These are phyloP conservation scores for Ambrosia hybrid DNA, from an alignment of 140 eudicot genomes.

Conservation along the genomic window DNA sequence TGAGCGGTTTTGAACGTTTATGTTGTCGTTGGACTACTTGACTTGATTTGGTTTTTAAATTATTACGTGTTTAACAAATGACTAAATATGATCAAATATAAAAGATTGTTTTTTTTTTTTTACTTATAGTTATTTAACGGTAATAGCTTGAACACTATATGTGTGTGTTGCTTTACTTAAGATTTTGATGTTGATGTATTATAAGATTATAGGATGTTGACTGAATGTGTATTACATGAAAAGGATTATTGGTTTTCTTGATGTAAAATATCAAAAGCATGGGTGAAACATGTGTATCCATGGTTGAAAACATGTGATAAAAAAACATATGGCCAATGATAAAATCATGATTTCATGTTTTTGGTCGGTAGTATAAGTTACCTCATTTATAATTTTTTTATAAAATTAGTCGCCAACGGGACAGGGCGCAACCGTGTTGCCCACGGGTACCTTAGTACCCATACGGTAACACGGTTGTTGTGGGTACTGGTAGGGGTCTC, in stretches of 20 bases:
- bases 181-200: not conserved
- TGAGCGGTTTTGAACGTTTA: too few species aligned
- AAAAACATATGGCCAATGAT: not conserved
- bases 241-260: not conserved
- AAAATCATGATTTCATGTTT: not conserved
- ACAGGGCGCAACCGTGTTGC: too few species aligned
- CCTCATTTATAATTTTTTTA: too few species aligned
- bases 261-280: not conserved
- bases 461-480: too few species aligned
- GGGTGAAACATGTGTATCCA: not conserved
- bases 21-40: too few species aligned
- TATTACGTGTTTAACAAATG: not conserved
- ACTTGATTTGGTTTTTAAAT: too few species aligned
- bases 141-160: too few species aligned
- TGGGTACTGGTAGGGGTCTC: too few species aligned
- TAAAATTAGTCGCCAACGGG: too few species aligned
- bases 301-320: not conserved
- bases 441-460: too few species aligned
- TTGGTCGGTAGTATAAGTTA: too few species aligned
- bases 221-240: not conserved
- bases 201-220: not conserved
- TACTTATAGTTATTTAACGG: not conserved
- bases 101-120: too few species aligned
- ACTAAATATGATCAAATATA: not conserved
- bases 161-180: not conserved